phyloP scores from a whole-genome alignment of 202 grass and related monocot genomes.

The Hordeum pubiflorum region DNA sequence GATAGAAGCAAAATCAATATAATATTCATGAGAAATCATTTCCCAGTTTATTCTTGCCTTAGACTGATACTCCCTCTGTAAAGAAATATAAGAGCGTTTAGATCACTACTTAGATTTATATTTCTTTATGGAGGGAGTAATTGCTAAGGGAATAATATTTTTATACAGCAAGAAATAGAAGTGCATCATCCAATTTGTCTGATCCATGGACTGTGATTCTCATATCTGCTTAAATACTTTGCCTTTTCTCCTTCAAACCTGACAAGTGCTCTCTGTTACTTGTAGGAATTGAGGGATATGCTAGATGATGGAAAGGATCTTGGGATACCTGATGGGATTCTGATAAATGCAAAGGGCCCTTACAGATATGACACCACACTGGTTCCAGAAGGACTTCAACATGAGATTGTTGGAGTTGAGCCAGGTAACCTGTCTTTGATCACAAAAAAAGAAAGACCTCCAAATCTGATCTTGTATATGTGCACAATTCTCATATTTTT shows the following conservation, averaged over 20 bases:
- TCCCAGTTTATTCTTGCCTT: neutral
- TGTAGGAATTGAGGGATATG: slow-evolving; percentile 75
- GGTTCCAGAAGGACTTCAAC: slow-evolving; percentile 46
- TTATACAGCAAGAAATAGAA: neutral
- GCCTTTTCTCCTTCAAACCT: slow-evolving; percentile 13
- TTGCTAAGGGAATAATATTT: neutral
- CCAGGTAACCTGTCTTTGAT: slow-evolving; percentile 42
- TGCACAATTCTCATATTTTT: neutral
- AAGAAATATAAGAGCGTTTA: too few species aligned
- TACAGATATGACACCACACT: slow-evolving; percentile 59
- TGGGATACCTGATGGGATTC: slow-evolving; percentile 61
- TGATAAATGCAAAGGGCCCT: slow-evolving; percentile 85
- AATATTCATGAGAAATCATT: neutral
- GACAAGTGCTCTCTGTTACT: neutral
- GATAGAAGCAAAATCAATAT: neutral
- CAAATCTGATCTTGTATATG: neutral
- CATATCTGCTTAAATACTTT: neutral
- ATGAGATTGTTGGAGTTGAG: slow-evolving; percentile 75
- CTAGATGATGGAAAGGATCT: slow-evolving; percentile 68
- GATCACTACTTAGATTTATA: too few species aligned
- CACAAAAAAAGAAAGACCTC: neutral
- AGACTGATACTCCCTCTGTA: neutral
- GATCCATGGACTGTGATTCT: neutral
- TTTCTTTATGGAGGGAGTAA: neutral
- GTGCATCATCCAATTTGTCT: neutral